Evolutionary conservation across 1,139 yeast species (phyloP).

Genomic region (Casaregolazyma lundiana): DNA sequence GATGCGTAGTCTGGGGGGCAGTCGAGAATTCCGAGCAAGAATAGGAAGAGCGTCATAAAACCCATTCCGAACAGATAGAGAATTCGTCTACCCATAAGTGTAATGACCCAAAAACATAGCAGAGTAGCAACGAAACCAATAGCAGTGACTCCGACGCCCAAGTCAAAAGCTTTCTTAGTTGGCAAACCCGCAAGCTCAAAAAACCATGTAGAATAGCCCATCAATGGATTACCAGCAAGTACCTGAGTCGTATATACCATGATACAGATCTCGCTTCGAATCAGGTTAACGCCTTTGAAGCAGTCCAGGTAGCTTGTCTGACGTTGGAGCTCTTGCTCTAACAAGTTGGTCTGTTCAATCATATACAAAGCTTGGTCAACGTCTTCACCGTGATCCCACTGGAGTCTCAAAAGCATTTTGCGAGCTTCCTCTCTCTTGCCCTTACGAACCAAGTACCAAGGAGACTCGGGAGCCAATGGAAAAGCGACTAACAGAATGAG

Average conservation of each 20-base stretch:
- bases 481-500: conserved; percentile 20
- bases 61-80: conserved; percentile 44
- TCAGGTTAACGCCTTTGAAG: conserved; percentile 46
- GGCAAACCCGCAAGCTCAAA: conserved; percentile 26
- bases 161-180: conserved; percentile 22
- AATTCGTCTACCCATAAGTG: conserved; percentile 46
- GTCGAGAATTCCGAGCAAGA: conserved; percentile 29
- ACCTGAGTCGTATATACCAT: conserved; percentile 48
- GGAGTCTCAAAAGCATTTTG: conserved; percentile 23
- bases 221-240: conserved; percentile 49
- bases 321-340: conserved; percentile 39
- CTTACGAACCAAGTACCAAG: conserved; percentile 48
- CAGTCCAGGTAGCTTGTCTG: conserved; percentile 44
- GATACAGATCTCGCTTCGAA: conserved; percentile 54
- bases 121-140: conserved; percentile 50
- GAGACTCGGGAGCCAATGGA: conserved; percentile 47
- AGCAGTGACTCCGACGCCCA: conserved; percentile 31
- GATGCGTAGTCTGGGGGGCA: conserved; percentile 16
- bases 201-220: conserved; percentile 27
- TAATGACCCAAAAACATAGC: conserved; percentile 48
- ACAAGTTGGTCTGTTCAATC: conserved; percentile 43
- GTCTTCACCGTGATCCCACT: conserved; percentile 23
- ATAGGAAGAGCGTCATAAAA: conserved; percentile 36
- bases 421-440: conserved; percentile 40
- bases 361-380: conserved; percentile 28